These are phyloP conservation scores for Colletotrichum higginsianum DNA, from an alignment of 2,329 filamentous ascomycete genomes.

Conservation along the genomic window DNA sequence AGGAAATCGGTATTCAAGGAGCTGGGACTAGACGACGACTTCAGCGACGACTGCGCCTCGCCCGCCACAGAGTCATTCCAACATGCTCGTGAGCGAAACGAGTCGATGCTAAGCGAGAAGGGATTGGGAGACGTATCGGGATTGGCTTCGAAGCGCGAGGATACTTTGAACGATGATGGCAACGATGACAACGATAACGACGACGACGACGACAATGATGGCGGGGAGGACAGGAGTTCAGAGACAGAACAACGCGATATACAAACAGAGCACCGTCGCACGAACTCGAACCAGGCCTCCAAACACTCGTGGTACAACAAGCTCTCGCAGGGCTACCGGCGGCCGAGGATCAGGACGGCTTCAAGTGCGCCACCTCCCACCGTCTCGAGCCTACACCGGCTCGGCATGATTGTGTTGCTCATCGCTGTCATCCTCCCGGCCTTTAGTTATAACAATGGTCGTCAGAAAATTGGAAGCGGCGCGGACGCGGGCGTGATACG, in stretches of 20 bases:
- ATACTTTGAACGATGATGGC: slow-evolving; percentile 33
- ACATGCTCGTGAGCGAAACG: slow-evolving; percentile 38
- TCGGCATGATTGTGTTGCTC: slow-evolving; percentile 64
- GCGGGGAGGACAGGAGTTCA: slow-evolving; percentile 41
- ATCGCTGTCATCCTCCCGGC: slow-evolving; percentile 66
- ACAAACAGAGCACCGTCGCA: slow-evolving; percentile 46
- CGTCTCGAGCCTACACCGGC: slow-evolving; percentile 58
- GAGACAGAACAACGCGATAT: slow-evolving; percentile 1
- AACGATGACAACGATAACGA: slow-evolving; percentile 10
- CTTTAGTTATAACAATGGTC: slow-evolving; percentile 60
- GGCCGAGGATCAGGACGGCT: slow-evolving; percentile 60
- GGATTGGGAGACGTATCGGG: slow-evolving; percentile 51
- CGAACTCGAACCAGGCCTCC: slow-evolving; percentile 32
- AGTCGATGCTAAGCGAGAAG: slow-evolving; percentile 47
- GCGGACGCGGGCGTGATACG: slow-evolving; percentile 64
- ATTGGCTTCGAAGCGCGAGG: slow-evolving; percentile 33
- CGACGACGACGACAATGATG: slow-evolving; percentile 41
- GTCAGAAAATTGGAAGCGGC: slow-evolving; percentile 56
- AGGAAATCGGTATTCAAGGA: slow-evolving; percentile 69
- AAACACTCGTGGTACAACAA: slow-evolving; percentile 59
- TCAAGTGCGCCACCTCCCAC: slow-evolving; percentile 60
- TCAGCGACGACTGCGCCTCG: slow-evolving; percentile 43
- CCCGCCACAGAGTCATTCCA: slow-evolving; percentile 9
- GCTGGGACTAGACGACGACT: slow-evolving; percentile 60
- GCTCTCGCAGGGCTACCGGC: slow-evolving; percentile 54